A percentile compares a stretch with the other conserved stretches of the same genome.
phyloP scores from a whole-genome alignment of 2,329 filamentous ascomycete species.

The Venturia asperata region DNA sequence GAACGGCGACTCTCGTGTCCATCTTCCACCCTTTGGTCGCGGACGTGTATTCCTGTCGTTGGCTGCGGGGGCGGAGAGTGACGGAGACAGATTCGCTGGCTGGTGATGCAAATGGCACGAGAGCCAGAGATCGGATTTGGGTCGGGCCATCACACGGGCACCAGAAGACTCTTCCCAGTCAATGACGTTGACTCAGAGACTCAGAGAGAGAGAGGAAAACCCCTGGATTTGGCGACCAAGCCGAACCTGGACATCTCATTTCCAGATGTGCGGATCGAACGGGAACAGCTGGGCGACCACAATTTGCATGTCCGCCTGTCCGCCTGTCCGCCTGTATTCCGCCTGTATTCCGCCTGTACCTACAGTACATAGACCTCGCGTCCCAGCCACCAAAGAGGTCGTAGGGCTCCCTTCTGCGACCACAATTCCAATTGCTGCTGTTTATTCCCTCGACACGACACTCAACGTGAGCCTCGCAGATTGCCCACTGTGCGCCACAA shows the following conservation, averaged over 20 bases:
- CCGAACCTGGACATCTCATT: not conserved
- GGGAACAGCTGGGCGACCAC: not conserved
- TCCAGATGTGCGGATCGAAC: not conserved
- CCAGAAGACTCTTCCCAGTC: not conserved
- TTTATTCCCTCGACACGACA: not conserved
- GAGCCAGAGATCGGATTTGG: not conserved
- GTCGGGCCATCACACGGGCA: not conserved
- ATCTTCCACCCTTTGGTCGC: not conserved
- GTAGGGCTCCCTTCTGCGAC: not conserved
- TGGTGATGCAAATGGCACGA: not conserved
- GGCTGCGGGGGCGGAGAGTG: not conserved
- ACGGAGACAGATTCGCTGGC: too few relatives aligned
- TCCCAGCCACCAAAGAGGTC: too few relatives aligned
- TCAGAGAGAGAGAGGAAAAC: not conserved
- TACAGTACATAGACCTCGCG: too few relatives aligned
- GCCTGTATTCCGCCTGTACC: too few relatives aligned
- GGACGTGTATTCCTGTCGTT: not conserved
- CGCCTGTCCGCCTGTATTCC: too few relatives aligned
- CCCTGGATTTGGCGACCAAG: not conserved
- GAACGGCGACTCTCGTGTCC: constrained; percentile 1
- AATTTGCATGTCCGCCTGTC: not conserved
- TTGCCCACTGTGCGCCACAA: not conserved
- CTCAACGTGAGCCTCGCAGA: constrained; percentile 4
- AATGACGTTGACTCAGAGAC: not conserved
- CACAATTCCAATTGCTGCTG: constrained; percentile 10